phyloP scores from a whole-genome alignment of 2,329 filamentous ascomycete species.

The Periglandula ipomoeae region DNA sequence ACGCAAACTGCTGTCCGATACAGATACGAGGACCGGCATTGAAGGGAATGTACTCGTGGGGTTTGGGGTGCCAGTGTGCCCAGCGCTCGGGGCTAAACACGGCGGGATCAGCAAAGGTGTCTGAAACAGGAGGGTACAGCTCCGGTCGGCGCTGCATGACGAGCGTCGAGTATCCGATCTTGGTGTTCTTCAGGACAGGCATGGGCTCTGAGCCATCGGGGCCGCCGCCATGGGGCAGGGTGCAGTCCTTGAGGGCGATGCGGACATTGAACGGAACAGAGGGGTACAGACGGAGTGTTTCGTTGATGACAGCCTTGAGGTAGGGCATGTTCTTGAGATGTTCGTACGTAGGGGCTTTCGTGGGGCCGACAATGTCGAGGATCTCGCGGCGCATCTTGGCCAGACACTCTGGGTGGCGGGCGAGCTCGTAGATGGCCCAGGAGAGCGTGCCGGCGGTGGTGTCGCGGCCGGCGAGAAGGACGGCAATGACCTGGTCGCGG shows the following conservation, averaged over 20 bases:
- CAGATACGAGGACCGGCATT: slow-evolving; percentile 44
- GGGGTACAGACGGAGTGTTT: slow-evolving; percentile 70
- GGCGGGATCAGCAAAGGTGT: slow-evolving; percentile 25
- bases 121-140: slow-evolving; percentile 36
- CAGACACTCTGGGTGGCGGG: slow-evolving; percentile 58
- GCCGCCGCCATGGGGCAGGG: slow-evolving; percentile 62
- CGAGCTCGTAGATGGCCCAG: slow-evolving; percentile 77
- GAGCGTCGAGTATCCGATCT: slow-evolving; percentile 40
- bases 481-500: slow-evolving; percentile 74
- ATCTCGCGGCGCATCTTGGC: slow-evolving; percentile 67
- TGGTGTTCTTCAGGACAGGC: slow-evolving; percentile 36
- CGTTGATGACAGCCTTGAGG: slow-evolving; percentile 62
- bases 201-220: slow-evolving; percentile 26
- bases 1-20: slow-evolving; percentile 50
- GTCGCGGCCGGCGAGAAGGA: slow-evolving; percentile 78
- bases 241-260: slow-evolving; percentile 62
- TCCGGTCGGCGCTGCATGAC: slow-evolving; percentile 41
- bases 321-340: slow-evolving; percentile 86
- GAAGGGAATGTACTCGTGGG: slow-evolving; percentile 47
- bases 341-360: slow-evolving; percentile 58
- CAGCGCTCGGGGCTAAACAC: slow-evolving; percentile 41
- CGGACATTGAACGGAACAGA: slow-evolving; percentile 74
- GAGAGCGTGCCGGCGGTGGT: slow-evolving; percentile 77
- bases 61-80: slow-evolving; percentile 40
- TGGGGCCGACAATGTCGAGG: slow-evolving; percentile 52